phyloP scores from a whole-genome alignment of 78 protist species.

The Tieghemostelium lacteum region DNA sequence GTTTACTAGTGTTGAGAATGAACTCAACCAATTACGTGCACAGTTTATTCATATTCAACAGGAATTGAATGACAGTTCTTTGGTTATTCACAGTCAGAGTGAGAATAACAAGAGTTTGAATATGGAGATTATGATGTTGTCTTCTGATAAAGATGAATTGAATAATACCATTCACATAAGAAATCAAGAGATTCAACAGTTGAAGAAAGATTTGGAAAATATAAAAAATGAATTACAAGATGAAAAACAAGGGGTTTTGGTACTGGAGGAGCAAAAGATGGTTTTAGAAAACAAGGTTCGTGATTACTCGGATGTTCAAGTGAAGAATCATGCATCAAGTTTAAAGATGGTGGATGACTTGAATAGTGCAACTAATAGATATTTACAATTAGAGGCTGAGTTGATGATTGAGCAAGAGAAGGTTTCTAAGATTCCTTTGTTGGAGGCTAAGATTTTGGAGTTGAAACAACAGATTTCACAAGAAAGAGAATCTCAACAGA shows the following conservation, averaged over 20 bases:
- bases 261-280: too few species aligned
- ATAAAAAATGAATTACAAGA: too few species aligned
- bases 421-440: neutral
- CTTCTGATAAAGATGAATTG: too few species aligned
- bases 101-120: neutral
- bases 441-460: neutral
- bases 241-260: too few species aligned
- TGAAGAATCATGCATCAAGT: neutral
- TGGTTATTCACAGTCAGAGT: neutral
- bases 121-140: too few species aligned
- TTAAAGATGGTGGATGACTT: neutral
- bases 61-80: neutral
- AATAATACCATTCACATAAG: too few species aligned
- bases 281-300: too few species aligned
- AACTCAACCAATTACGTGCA: neutral
- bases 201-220: too few species aligned
- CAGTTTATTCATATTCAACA: neutral
- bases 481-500: neutral
- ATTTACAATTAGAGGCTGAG: slow-evolving; percentile 7
- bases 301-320: too few species aligned
- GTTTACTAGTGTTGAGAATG: too few species aligned
- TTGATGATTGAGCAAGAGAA: slow-evolving; percentile 7
- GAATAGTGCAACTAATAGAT: neutral
- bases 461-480: neutral
- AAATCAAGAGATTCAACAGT: too few species aligned